Base-by-base conservation (phyloP, 176 grass and related monocot species). In the Rhipidocladum racemiflorum region DNA sequence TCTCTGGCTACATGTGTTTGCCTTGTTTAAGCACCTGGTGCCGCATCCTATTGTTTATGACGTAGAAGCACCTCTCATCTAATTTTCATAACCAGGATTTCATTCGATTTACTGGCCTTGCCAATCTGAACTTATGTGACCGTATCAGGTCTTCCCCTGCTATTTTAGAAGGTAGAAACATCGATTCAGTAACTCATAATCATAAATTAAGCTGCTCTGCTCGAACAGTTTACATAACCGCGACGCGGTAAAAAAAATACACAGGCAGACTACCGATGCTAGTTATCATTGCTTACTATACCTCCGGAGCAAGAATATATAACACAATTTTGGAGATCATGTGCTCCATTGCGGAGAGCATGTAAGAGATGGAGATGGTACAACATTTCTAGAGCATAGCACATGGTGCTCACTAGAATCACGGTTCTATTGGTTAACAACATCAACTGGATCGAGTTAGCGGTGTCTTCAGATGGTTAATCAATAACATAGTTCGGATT, bases 401-500 rank as follows among this genome's bases (percentile, higher is more conserved):
- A 57, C 65, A 42, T 65, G 38, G 21, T 9, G 30, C 25, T 56
- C 49, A 44, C 39, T 63, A 36, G 28, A 66, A 84, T 15, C 6
- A 39, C 21, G 12, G 15, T 17, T 44, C 28, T 70, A 32, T 49
- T 61, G 50, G 81, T 62, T 75, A 76, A 81, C 29, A 29, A 59
- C 38, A 43, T 74, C 61, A 34, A 72, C 32, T 61, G 66, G 54
- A 70, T 32, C 7, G 39, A 42, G 78, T 83, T 78, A 86, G 73
- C 13, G 1, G 27, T 15, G 50, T 65, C 38, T 60, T 49, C 14
- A 61, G 16, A 59, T 63, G 54, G 36, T 79, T 81, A 99, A 90
- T 99, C 96, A 21, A 99, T 79, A 30, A 99, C 85, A 67, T 90
- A 99, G 92, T 99, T 99, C 21, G 96, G 93, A 53, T 92, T 90